phyloP scores from a whole-genome alignment of 2,329 filamentous ascomycete genomes.

The Triangularia setosa region DNA sequence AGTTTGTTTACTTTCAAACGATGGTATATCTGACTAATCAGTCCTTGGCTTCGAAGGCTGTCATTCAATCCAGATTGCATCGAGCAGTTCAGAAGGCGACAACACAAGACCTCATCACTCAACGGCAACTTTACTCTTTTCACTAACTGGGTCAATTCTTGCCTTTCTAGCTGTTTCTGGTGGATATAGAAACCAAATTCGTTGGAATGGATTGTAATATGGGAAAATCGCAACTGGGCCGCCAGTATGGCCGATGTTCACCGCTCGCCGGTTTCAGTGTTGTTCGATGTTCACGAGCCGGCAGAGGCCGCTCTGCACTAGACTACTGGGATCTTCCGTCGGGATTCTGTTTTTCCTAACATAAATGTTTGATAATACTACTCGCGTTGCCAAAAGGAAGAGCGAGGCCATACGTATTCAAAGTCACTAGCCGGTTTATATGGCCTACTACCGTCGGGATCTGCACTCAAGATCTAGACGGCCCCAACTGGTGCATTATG shows the following conservation, averaged over 20 bases:
- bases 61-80: too few species aligned
- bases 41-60: too few species aligned
- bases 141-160: too few species aligned
- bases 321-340: background rate
- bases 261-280: background rate
- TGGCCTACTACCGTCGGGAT: background rate
- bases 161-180: too few species aligned
- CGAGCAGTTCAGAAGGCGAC: too few species aligned
- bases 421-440: background rate
- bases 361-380: background rate
- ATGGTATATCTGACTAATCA: too few species aligned
- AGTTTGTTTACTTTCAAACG: too few species aligned
- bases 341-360: background rate
- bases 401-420: background rate
- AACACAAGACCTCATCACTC: too few species aligned
- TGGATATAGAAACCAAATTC: too few species aligned
- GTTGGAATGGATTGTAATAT: too few species aligned
- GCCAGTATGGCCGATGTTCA: background rate
- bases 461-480: background rate
- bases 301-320: background rate
- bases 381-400: background rate
- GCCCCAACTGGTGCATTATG: background rate
- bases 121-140: too few species aligned
- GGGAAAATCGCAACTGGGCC: background rate
- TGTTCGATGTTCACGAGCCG: background rate